Conservation (phyloP, 2,329 filamentous ascomycete genomes). For the Sporothrix sp. region DNA sequence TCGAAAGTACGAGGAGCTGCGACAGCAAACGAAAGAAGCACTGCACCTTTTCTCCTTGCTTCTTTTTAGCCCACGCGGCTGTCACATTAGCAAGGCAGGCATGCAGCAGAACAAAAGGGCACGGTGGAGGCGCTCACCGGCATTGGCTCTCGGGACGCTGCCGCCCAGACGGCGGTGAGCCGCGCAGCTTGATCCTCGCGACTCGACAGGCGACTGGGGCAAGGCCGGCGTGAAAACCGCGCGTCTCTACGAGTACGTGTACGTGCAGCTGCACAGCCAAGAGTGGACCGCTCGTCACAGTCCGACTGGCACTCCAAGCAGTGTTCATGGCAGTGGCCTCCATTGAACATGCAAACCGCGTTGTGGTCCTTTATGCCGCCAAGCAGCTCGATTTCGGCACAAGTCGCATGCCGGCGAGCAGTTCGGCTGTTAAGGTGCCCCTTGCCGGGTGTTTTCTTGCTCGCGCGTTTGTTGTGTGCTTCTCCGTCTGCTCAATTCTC, state of each 20-base stretch:
- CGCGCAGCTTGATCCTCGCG: neutral
- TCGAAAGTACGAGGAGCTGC: neutral
- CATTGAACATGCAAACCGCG: no score
- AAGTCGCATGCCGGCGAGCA: constrained; percentile 5
- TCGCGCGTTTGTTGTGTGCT: neutral
- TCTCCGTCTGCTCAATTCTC: neutral
- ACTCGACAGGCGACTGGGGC: neutral
- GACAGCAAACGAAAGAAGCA: neutral
- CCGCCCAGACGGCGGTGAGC: constrained; percentile 1
- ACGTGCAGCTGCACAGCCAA: no score
- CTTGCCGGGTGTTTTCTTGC: neutral
- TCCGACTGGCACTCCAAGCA: no score
- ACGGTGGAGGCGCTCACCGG: neutral
- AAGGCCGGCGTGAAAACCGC: no score
- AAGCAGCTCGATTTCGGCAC: neutral
- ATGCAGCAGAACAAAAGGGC: neutral
- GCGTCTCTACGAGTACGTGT: no score
- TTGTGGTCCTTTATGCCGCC: no score
- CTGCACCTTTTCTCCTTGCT: neutral
- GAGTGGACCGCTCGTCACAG: no score
- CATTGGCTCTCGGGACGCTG: neutral
- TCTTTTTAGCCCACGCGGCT: neutral
- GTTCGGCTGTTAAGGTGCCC: constrained; percentile 1
- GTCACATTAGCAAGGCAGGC: neutral
- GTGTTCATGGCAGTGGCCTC: no score